Evolutionary conservation across 805 yeast genomes (phyloP), one percentile per base, ranked within the genome.

Genomic region (Kuraishia cidri): DNA sequence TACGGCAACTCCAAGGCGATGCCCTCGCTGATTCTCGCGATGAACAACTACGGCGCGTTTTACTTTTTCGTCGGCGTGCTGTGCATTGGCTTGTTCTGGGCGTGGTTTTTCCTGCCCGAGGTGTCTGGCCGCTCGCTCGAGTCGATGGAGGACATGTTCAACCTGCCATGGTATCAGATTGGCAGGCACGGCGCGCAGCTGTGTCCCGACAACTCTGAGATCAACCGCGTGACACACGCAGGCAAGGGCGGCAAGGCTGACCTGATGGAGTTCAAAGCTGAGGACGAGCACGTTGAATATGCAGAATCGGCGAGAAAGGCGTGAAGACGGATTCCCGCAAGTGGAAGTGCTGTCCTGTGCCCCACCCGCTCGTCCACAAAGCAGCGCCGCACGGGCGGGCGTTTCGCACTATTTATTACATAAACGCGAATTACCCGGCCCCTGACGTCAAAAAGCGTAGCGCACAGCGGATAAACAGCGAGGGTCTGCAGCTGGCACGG

Each of bases 1-100:
- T 73, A 63, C 42, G 76, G 74, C 43, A 71, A 69, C 50, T 61
- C 75, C 21, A 70, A 68, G 46, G 76, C 78, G 1, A 46, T 70
- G 26, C 76, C 79, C 12, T 48, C 59, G 29, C 64, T 73, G 74
- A 48, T 74, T 37, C 28, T 68, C 13, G 47, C 62, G 0, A 46
- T 73, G 64, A 45, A 62, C 14, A 56, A 61, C 15, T 59, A 48
- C 39, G 79, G 79, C 17, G 62, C 77, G 0, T 70, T 73, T 54
- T 64, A 58, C 50, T 66, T 73, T 43, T 72, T 72, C 39, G 50
- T 56, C 4, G 75, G 54, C 5, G 62, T 72, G 4, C 46, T 63
- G 28, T 34, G 52, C 2, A 9, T 67, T 4, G 63, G 74, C 3
- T 44, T 70, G n/a, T 40, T 54, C 24, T 67, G 67, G 64, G 51